Evolutionary conservation across 106 monocot genomes (phyloP).

Genomic region (Dioscorea alata): DNA sequence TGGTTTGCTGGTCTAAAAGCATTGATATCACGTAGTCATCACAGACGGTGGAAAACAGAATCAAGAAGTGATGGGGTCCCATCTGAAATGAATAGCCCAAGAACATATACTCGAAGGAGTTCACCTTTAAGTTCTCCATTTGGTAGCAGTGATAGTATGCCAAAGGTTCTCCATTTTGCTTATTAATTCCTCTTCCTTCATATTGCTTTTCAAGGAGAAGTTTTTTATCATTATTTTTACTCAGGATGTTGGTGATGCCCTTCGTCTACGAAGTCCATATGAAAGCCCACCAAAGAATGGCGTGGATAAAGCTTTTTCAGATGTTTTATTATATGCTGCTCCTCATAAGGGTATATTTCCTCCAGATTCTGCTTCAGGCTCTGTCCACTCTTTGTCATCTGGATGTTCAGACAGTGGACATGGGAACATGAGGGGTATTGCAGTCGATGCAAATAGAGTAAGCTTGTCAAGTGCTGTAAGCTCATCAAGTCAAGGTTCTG

Average conservation of each 20-base stretch:
- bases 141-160: slow-evolving; percentile 64
- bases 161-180: slow-evolving; percentile 45
- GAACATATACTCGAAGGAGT: slow-evolving; percentile 68
- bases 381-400: slow-evolving; percentile 70
- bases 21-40: slow-evolving; percentile 79
- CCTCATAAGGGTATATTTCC: slow-evolving; percentile 61
- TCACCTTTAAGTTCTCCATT: slow-evolving; percentile 77
- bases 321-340: slow-evolving; percentile 44
- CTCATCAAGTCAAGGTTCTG: slow-evolving; percentile 98
- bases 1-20: slow-evolving; percentile 99
- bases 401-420: slow-evolving; percentile 51
- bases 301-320: slow-evolving; percentile 68
- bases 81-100: slow-evolving; percentile 78
- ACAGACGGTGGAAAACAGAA: slow-evolving; percentile 72
- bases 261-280: slow-evolving; percentile 61
- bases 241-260: slow-evolving; percentile 67
- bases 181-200: slow-evolving; percentile 6
- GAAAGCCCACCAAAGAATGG: slow-evolving; percentile 85
- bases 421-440: slow-evolving; percentile 42
- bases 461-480: slow-evolving; percentile 96
- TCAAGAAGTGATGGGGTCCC: slow-evolving; percentile 84
- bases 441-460: slow-evolving; percentile 74
- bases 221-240: slow-evolving; percentile 2
- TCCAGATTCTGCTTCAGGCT: slow-evolving; percentile 54
- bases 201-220: background rate